These are phyloP conservation scores for Darksidea phi DNA, from an alignment of 495 filamentous ascomycete genomes.

Conservation along the genomic window DNA sequence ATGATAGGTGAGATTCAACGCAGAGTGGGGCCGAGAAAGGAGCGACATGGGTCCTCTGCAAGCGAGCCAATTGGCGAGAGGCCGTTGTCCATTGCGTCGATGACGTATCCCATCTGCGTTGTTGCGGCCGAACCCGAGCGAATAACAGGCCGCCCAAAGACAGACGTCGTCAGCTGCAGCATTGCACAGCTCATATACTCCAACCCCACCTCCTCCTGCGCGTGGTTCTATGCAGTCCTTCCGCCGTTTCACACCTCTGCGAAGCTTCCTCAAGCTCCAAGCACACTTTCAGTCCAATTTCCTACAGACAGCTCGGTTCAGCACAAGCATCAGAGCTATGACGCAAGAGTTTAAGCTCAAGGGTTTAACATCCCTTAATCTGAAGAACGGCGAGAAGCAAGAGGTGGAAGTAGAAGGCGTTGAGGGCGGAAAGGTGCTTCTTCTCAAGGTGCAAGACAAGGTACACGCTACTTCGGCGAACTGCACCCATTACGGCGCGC, in stretches of 20 bases:
- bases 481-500: conserved; percentile 94
- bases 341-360: conserved; percentile 83
- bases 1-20: neutral
- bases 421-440: conserved; percentile 76
- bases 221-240: conserved; percentile 14
- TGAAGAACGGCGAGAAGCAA: conserved; percentile 76
- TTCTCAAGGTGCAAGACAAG: conserved; percentile 72
- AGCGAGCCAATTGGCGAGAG: too few relatives aligned
- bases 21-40: neutral
- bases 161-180: too few relatives aligned
- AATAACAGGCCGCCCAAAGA: too few relatives aligned
- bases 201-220: neutral
- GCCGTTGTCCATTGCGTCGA: too few relatives aligned
- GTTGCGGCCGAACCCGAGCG: too few relatives aligned
- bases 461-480: conserved; percentile 78
- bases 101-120: too few relatives aligned
- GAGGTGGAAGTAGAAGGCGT: conserved; percentile 90
- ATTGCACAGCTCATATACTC: neutral
- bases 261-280: neutral
- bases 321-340: conserved; percentile 46
- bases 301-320: conserved; percentile 28
- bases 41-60: too few relatives aligned
- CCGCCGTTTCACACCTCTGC: conserved; percentile 8
- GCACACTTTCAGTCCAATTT: neutral
- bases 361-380: conserved; percentile 65